Evolutionary conservation across 2,329 filamentous ascomycete species (phyloP).

Genomic region (Monilinia polystroma): DNA sequence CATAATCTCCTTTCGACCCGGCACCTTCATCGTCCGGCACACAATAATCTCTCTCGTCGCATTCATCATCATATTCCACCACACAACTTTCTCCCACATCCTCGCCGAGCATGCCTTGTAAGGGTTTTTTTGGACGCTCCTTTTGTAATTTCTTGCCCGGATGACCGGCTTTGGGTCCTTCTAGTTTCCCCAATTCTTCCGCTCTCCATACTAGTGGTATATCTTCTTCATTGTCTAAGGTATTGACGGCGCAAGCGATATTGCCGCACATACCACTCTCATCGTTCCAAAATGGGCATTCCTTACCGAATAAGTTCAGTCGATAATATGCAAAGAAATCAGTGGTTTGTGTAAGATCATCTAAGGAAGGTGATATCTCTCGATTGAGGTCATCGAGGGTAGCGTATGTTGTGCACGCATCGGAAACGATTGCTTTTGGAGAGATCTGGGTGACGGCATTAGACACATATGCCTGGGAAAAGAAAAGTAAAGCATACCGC

Average conservation of each 20-base stretch:
- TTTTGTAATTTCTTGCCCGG: constrained; percentile 72
- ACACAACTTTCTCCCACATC: constrained; percentile 93
- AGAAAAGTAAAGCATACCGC: constrained; percentile 41
- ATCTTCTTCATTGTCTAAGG: constrained; percentile 91
- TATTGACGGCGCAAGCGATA: constrained; percentile 93
- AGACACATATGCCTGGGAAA: constrained; percentile 38
- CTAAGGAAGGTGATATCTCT: constrained; percentile 71
- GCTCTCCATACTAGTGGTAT: constrained; percentile 90
- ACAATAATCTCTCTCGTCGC: constrained; percentile 95
- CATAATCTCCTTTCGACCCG: constrained; percentile 88
- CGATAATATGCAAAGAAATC: constrained; percentile 99
- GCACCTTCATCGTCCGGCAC: constrained; percentile 91
- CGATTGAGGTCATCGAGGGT: constrained; percentile 83
- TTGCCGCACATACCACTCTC: constrained; percentile 94
- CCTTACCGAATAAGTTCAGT: constrained; percentile 89
- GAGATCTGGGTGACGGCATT: constrained; percentile 64
- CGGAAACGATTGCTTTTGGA: constrained; percentile 82
- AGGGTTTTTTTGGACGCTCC: constrained; percentile 68
- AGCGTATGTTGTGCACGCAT: constrained; percentile 91
- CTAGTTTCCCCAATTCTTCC: constrained; percentile 85
- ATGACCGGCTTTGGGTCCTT: constrained; percentile 88
- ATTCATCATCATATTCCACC: constrained; percentile 95
- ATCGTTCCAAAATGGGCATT: constrained; percentile 95
- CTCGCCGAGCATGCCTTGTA: constrained; percentile 81
- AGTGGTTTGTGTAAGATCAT: constrained; percentile 79